These are phyloP conservation scores for Salix koriyanagi DNA, from an alignment of 345 rosid species.

Conservation along the genomic window DNA sequence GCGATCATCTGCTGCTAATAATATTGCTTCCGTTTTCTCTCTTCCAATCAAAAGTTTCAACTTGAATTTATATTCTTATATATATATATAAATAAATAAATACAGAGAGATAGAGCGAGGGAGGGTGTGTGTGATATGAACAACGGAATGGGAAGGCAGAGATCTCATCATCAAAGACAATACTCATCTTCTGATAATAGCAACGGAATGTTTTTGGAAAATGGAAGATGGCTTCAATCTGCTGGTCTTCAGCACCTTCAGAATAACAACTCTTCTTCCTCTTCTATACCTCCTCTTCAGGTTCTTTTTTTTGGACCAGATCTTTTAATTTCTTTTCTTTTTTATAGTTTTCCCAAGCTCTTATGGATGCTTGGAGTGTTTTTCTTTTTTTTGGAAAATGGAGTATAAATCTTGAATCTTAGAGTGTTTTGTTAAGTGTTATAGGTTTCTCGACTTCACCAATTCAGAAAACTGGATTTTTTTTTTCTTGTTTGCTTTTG, in stretches of 20 bases:
- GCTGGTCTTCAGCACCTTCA: slow-evolving; percentile 86
- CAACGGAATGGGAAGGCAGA: slow-evolving; percentile 74
- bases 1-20: background rate
- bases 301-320: slow-evolving; percentile 10
- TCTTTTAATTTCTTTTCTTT: background rate
- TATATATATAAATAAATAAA: too few relatives aligned
- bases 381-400: too few relatives aligned
- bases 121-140: slow-evolving; percentile 17
- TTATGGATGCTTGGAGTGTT: too few relatives aligned
- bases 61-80: background rate
- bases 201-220: slow-evolving; percentile 43
- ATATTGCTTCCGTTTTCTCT: background rate
- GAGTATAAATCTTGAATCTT: background rate
- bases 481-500: background rate
- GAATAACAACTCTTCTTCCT: slow-evolving; percentile 17
- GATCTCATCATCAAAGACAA: slow-evolving; percentile 90
- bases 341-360: background rate
- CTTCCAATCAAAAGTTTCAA: background rate
- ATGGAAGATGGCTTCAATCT: slow-evolving; percentile 92
- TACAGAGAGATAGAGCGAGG: too few relatives aligned
- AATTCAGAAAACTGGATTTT: background rate
- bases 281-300: slow-evolving; percentile 53
- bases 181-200: slow-evolving; percentile 60
- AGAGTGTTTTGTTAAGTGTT: background rate
- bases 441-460: background rate